A percentile compares a stretch with the other conserved stretches of the same genome.
Conservation (phyloP, 139 green algal genomes). For the Volvox africanus region DNA sequence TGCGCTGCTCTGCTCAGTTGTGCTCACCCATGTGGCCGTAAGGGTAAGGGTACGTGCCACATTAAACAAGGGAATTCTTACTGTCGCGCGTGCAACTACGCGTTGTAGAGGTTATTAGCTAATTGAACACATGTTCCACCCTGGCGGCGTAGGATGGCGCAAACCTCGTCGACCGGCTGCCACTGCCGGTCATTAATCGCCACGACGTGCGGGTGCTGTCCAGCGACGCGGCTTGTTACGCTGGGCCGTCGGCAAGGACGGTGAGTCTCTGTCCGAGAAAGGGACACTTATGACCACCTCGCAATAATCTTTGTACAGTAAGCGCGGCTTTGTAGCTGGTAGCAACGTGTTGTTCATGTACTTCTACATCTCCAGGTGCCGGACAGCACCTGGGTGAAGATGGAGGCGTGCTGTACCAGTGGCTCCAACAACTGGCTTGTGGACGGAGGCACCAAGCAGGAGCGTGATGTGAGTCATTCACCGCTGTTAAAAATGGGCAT, state of each 20-base stretch:
- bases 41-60: no score
- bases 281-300: background rate
- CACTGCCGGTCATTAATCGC: constrained; percentile 76
- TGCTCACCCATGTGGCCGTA: no score
- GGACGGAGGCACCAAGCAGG: constrained; percentile 57
- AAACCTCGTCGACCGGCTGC: constrained; percentile 61
- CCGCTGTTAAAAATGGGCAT: no score
- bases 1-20: no score
- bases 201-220: constrained; percentile 71
- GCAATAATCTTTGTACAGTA: background rate
- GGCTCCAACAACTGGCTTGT: constrained; percentile 64
- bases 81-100: no score
- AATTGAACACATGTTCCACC: no score
- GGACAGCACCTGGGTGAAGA: constrained; percentile 20
- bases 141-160: constrained; percentile 53
- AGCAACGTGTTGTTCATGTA: no score
- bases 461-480: constrained; percentile 23
- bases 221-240: constrained; percentile 74
- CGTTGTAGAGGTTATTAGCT: no score
- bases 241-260: constrained; percentile 56
- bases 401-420: constrained; percentile 37
- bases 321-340: background rate
- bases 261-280: background rate
- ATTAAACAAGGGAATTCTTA: no score
- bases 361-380: constrained; percentile 13